These are phyloP conservation scores for Diaporthe sp. DNA, from an alignment of 2,329 filamentous ascomycete species.

Conservation along the genomic window DNA sequence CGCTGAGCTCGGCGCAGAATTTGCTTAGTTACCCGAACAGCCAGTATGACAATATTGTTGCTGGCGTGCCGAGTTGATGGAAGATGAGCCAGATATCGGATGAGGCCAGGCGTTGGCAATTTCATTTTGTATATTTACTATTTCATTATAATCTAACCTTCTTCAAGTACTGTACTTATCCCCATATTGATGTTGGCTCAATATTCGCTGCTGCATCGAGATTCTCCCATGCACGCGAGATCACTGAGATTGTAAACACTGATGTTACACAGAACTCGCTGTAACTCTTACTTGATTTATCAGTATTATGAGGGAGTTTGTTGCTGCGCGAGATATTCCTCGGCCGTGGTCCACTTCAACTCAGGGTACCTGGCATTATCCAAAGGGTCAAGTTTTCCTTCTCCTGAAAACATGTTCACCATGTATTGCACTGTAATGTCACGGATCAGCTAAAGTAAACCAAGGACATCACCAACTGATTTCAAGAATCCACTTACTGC, in stretches of 20 bases:
- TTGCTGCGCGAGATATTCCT: slow-evolving; percentile 31
- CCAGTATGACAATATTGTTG: slow-evolving; percentile 68
- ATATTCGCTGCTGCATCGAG: background rate
- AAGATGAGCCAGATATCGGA: background rate
- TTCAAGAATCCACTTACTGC: slow-evolving; percentile 23
- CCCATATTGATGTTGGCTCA: no score
- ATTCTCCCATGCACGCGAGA: background rate
- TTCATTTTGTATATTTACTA: slow-evolving; percentile 3
- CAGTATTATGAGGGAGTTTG: background rate
- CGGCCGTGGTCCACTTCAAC: slow-evolving; percentile 41
- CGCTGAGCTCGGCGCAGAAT: slow-evolving; percentile 63
- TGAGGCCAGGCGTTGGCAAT: background rate
- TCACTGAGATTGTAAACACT: background rate
- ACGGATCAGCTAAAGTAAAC: background rate
- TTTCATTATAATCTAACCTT: background rate
- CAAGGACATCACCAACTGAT: no score
- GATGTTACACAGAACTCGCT: background rate
- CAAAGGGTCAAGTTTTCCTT: slow-evolving; percentile 41
- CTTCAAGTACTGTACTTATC: background rate
- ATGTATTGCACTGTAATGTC: slow-evolving; percentile 41
- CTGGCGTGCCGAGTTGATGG: slow-evolving; percentile 47
- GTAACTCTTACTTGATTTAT: no score
- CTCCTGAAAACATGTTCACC: slow-evolving; percentile 42
- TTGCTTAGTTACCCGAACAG: slow-evolving; percentile 66
- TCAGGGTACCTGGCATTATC: slow-evolving; percentile 43